These are phyloP conservation scores for Xylariaceae sp. DNA, from an alignment of 2,329 filamentous ascomycete species.

Conservation along the genomic window DNA sequence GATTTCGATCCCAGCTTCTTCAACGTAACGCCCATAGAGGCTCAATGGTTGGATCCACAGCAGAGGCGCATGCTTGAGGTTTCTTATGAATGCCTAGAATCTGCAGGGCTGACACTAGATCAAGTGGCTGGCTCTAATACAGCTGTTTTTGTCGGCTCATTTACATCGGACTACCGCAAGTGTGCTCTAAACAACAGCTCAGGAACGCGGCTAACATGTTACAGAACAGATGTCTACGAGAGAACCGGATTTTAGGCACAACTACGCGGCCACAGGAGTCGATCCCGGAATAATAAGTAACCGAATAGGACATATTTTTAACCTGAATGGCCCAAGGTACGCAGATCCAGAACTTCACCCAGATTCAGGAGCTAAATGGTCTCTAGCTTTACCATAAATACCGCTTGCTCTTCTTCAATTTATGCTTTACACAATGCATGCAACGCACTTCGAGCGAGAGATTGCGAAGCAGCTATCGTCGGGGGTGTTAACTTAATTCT, in stretches of 20 bases:
- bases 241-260: conserved; percentile 35
- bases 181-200: too few species aligned
- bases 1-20: conserved; percentile 46
- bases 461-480: conserved; percentile 44
- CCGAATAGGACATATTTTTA: conserved; percentile 45
- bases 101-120: conserved; percentile 42
- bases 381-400: conserved; percentile 31
- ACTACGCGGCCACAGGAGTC: conserved; percentile 40
- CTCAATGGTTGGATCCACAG: conserved; percentile 49
- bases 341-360: not conserved
- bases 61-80: conserved; percentile 48
- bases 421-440: conserved; percentile 43
- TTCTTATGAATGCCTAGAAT: conserved; percentile 49
- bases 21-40: conserved; percentile 46
- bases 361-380: not conserved
- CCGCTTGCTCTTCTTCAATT: conserved; percentile 47
- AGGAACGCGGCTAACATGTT: not conserved
- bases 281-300: conserved; percentile 45
- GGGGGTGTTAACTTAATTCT: conserved; percentile 46
- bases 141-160: conserved; percentile 35
- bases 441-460: conserved; percentile 35
- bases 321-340: conserved; percentile 42
- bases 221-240: conserved; percentile 34
- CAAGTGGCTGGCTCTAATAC: conserved; percentile 37
- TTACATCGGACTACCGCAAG: conserved; percentile 34